Base-by-base conservation (phyloP, 75 land plant genomes). In the Chamaecyparis obtusa region DNA sequence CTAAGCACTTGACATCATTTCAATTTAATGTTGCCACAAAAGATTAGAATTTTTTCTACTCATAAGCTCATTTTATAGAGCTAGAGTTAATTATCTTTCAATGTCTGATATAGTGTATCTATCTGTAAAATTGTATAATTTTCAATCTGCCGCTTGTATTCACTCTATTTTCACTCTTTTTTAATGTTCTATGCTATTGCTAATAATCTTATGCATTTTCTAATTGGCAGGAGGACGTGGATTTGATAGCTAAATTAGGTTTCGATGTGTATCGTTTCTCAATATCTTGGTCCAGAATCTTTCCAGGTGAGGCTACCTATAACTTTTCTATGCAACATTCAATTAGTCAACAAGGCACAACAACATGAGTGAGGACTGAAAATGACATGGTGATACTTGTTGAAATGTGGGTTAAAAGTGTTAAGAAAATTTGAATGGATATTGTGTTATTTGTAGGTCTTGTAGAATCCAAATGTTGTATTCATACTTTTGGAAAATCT, bases 251-350 rank as follows among this genome's bases (percentile, higher is more conserved):
- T 33, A 91, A 90, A 36, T 86, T 95, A 85, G 95, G 95, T 10
- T 95, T 95, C 88, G 57, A 85, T 82, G 96, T 93, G 46, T 93
- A 95, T 77, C 92, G 96, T 14, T 95, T 95, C 87, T 95, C 96
- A 36, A 91, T 95, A 86, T 93, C 96, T 43, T 95, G 96, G 96
- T 83, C 93, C 86, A 92, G 96, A 16, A 95, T 95, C 78, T 95
- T 92, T 67, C 96, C 96, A 85, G 95, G 96, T 95, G 91, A 81
- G 9, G 1, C 32, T 27, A n/a, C 11, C 11, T 27, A 0, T 44
- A 46, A 27, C 51, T 43, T 81, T 10, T 2, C 15, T 3, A 44
- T 46, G 33, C 10, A 81, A 10, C 24, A 81, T 44, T n/a, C 10
- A 81, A 81, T 46, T 27, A 27, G 30, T 4, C n/a, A 81, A 81